These are phyloP conservation scores for Aspergillus haitiensis DNA, from an alignment of 495 filamentous ascomycete genomes.

Conservation along the genomic window DNA sequence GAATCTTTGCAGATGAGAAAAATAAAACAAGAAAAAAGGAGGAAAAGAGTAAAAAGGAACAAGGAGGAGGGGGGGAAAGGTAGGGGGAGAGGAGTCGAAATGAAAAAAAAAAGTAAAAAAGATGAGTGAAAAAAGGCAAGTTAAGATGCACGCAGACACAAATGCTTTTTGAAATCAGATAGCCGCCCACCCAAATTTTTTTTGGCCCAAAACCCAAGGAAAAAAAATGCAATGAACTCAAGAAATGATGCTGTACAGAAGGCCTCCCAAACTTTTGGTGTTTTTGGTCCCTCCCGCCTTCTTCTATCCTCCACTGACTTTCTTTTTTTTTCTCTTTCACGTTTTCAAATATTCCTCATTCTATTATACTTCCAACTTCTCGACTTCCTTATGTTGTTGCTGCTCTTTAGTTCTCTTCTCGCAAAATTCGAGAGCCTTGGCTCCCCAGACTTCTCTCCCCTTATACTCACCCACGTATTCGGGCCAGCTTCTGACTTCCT, in stretches of 20 bases:
- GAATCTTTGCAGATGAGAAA: constrained; percentile 5
- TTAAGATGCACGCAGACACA: constrained; percentile 14
- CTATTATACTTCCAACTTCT: constrained; percentile 29
- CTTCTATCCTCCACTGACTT: background rate
- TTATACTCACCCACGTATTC: constrained; percentile 55
- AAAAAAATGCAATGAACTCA: constrained; percentile 19
- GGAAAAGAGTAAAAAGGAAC: constrained; percentile 2
- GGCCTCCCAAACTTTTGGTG: constrained; percentile 17
- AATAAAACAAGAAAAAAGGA: constrained; percentile 10
- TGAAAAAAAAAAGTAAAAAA: constrained; percentile 13
- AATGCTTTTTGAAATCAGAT: constrained; percentile 33
- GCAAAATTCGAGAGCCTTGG: constrained; percentile 46
- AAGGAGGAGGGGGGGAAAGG: background rate
- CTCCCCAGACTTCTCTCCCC: constrained; percentile 51
- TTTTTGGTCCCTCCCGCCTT: constrained; percentile 1
- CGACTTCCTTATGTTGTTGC: constrained; percentile 11
- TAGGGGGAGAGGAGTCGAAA: background rate
- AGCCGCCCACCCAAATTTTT: constrained; percentile 38
- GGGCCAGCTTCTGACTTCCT: constrained; percentile 54
- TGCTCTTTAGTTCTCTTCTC: constrained; percentile 23
- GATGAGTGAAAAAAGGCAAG: constrained; percentile 11
- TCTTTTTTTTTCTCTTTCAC: background rate
- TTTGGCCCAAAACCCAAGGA: constrained; percentile 23
- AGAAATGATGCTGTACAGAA: constrained; percentile 27
- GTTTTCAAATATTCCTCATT: background rate